Percentiles rank a stretch among this genome's conserved stretches.
Evolutionary conservation across 1,284 basidiomycete species (phyloP).

Genomic region (Volvariella surrecta): DNA sequence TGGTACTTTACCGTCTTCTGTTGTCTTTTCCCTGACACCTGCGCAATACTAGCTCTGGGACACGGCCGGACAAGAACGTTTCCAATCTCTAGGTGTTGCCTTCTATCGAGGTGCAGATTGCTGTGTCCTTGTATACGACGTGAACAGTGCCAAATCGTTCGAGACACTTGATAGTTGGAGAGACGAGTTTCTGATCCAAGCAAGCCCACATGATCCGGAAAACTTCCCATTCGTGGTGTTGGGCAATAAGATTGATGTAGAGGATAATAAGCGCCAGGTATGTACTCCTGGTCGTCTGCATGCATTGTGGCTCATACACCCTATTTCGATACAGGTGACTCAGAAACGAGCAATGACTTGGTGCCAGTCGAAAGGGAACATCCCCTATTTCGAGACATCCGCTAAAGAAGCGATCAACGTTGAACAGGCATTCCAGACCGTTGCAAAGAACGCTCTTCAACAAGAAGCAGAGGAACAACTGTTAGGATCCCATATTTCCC

Average conservation of each 20-base stretch:
- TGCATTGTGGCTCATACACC: not conserved
- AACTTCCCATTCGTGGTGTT: constrained; percentile 99
- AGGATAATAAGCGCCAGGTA: constrained; percentile 97
- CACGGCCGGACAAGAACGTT: constrained; percentile 98
- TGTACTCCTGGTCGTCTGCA: constrained; percentile 15
- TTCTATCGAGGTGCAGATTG: constrained; percentile 99
- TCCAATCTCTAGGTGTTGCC: constrained; percentile 97
- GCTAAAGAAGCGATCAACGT: constrained; percentile 99
- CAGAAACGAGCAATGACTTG: constrained; percentile 99
- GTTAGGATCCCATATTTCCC: constrained; percentile 39
- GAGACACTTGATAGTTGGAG: constrained; percentile 97
- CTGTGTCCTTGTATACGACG: constrained; percentile 98
- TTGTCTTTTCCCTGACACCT: constrained; percentile 2
- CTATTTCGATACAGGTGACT: constrained; percentile 58
- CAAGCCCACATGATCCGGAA: constrained; percentile 96
- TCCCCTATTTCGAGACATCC: constrained; percentile 99
- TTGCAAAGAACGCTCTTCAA: constrained; percentile 96
- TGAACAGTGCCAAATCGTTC: constrained; percentile 97
- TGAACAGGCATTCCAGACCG: constrained; percentile 99
- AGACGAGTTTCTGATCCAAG: constrained; percentile 97
- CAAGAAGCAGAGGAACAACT: constrained; percentile 96
- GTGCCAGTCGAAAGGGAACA: constrained; percentile 99
- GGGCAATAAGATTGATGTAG: constrained; percentile 99
- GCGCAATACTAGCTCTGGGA: constrained; percentile 81
- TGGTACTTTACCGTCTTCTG: not conserved